phyloP scores from a whole-genome alignment of 257 asterid genomes.

The Salvia rosmarinus region DNA sequence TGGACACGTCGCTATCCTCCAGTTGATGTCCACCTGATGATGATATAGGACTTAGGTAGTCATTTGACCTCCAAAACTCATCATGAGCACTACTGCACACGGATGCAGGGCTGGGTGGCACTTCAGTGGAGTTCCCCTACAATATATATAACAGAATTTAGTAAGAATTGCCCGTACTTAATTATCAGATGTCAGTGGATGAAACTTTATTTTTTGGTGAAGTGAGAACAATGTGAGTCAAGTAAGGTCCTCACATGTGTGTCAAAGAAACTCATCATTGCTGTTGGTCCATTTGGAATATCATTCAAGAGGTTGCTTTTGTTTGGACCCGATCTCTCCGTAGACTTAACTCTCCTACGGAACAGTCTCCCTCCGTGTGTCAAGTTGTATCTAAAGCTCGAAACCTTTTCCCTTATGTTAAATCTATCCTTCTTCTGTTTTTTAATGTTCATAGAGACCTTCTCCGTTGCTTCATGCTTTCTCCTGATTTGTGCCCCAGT shows the following conservation, averaged over 20 bases:
- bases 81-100: conserved; percentile 82
- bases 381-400: conserved; percentile 78
- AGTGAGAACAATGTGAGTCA: too few relatives aligned
- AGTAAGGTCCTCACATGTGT: conserved; percentile 59
- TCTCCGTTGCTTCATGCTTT: conserved; percentile 79
- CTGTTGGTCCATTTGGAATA: conserved; percentile 56
- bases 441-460: conserved; percentile 54
- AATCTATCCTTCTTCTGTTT: conserved; percentile 76
- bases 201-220: too few relatives aligned
- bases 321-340: conserved; percentile 46
- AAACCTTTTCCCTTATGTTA: conserved; percentile 80
- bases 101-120: conserved; percentile 99
- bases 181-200: not conserved
- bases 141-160: conserved; percentile 31
- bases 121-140: conserved; percentile 92
- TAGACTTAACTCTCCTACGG: conserved; percentile 69
- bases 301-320: conserved; percentile 53
- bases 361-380: conserved; percentile 77
- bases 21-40: conserved; percentile 58
- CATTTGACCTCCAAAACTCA: conserved; percentile 72
- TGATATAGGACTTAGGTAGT: conserved; percentile 66
- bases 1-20: conserved; percentile 70
- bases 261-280: conserved; percentile 53
- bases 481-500: conserved; percentile 83
- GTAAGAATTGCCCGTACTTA: conserved; percentile 3